Evolutionary conservation across 148 eudicot genomes (phyloP), one percentile per base, ranked within the genome.

Genomic region (Heliosperma pusillum): DNA sequence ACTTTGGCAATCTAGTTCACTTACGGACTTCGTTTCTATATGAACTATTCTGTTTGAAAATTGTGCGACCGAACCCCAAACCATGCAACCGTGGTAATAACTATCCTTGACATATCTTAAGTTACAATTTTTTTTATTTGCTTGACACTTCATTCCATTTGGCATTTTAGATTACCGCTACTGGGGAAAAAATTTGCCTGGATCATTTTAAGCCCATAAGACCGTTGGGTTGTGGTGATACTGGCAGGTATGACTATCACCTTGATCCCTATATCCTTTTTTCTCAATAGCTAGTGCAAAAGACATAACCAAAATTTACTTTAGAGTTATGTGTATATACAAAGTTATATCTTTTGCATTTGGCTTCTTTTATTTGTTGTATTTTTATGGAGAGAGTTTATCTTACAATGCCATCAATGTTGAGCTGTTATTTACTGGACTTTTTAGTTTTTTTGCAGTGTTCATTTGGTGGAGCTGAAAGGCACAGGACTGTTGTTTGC

Each of bases 161-260:
- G 69, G 26, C 21, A 9, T 72, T 75, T 44, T 59, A 80, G 99
- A 75, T 95, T 76, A 89, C 93, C 47, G 89, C 79, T 62, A 72
- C 66, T 59, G 92, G 97, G 80, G 90, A 80, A 76, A 88, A 69
- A 80, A 84, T 95, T 76, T 93, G 93, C 70, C 78, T 95, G 65
- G 79, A 90, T 79, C 96, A 95, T 80, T 89, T 95, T 85, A 92
- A 86, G 82, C 99, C 99, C 44, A 83, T 95, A 75, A 87, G 87
- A 73, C 99, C 99, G 66, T 79, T 95, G 90, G 99, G 99, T 73
- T 90, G 89, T 81, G 99, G 99, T 81, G 99, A 95, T 77, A 95
- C 97, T 72, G 99, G 99, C 81, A 95, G 97, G 98, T 91, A 79
- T 16, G 75, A 69, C 61, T 60, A 64, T 64, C 66, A 75, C 77